phyloP scores from a whole-genome alignment of 352 stramenopile genomes.

The Globisporangium paddicum region DNA sequence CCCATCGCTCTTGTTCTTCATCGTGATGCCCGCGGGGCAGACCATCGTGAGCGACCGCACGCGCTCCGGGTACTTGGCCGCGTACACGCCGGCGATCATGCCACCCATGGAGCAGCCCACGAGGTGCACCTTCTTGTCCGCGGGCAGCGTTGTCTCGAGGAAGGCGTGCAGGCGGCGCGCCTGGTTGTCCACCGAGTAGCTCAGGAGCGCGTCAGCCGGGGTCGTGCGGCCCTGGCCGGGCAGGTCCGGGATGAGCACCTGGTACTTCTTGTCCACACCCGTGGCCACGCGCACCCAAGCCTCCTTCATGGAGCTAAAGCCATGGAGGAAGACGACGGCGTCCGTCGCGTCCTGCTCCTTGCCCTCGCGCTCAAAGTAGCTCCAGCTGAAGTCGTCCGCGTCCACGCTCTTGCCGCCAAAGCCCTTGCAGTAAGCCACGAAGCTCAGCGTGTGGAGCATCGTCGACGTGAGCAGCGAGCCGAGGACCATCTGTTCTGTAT shows the following conservation, averaged over 20 bases:
- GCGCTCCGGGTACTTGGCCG: slow-evolving; percentile 51
- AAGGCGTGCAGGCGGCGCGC: slow-evolving; percentile 53
- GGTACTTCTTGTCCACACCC: slow-evolving; percentile 48
- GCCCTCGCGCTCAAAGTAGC: slow-evolving; percentile 57
- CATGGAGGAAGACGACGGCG: slow-evolving; percentile 64
- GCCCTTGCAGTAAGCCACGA: slow-evolving; percentile 46
- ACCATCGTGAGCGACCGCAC: slow-evolving; percentile 68
- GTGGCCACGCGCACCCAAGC: slow-evolving; percentile 54
- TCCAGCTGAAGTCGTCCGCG: slow-evolving; percentile 62
- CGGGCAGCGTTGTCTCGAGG: slow-evolving; percentile 40
- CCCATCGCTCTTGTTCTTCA: slow-evolving; percentile 57
- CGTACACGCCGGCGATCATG: slow-evolving; percentile 68
- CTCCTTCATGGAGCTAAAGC: slow-evolving; percentile 72
- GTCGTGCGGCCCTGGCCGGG: slow-evolving; percentile 58
- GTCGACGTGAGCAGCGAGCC: slow-evolving; percentile 18
- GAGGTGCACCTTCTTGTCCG: slow-evolving; percentile 60
- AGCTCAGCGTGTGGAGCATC: slow-evolving; percentile 37
- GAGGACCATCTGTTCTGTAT: slow-evolving; percentile 12
- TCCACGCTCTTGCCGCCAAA: slow-evolving; percentile 43
- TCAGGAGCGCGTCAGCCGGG: slow-evolving; percentile 34
- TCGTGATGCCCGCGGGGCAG: slow-evolving; percentile 65
- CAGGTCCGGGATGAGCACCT: slow-evolving; percentile 61
- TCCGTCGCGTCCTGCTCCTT: slow-evolving; percentile 34
- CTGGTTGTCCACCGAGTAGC: slow-evolving; percentile 54
- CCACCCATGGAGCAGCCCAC: slow-evolving; percentile 75